Base-by-base conservation (phyloP, 1,284 basidiomycete species). In the Puccinia polysora region DNA sequence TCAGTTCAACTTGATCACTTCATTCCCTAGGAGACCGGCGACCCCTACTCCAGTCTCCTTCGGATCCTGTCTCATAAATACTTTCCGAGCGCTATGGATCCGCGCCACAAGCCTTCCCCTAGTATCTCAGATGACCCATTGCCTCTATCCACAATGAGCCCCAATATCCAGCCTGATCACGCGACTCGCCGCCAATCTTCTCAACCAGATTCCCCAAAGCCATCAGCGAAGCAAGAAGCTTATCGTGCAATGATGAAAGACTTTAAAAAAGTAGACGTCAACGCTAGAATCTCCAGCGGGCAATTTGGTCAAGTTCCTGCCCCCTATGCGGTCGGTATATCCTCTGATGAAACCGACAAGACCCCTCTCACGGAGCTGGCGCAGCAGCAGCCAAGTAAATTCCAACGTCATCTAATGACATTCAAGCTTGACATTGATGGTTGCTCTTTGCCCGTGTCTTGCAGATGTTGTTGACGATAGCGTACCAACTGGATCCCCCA, bases 181-280 rank as follows among this genome's bases (percentile, higher is more conserved):
- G 4, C 45, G 12, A 52, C 63, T 38, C 63, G 47, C 32, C 28
- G 18, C 2, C 23, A 28, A 30, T 4, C 53, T 1, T 32, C 53
- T 32, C 20, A 8, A 7, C 4, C 53, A 7, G 53, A 60, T 2
- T 38, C 58, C 15, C 18, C 20, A 4, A 63, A 63, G 34, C 32
- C 32, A 32, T 63, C 45, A 25, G 47, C 60, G 23, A 63, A 63
- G 30, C 60, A 63, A 30, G 28, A 47, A 6, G 47, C 47, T 50
- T 50, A 63, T n/a, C 43, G 23, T 20, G 32, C 25, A 4, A 63
- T 63, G 43, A 28, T 63, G 10, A 2, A 63, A 32, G 60, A 63
- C 40, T 47, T 63, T 25, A 4, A 63, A 47, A 63, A 63, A 23
- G 30, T 50, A 32, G 12, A 14, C 45, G 20, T 50, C 60, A 47